Conservation (phyloP, 1,284 basidiomycete genomes). For the Pascua guehoae region DNA sequence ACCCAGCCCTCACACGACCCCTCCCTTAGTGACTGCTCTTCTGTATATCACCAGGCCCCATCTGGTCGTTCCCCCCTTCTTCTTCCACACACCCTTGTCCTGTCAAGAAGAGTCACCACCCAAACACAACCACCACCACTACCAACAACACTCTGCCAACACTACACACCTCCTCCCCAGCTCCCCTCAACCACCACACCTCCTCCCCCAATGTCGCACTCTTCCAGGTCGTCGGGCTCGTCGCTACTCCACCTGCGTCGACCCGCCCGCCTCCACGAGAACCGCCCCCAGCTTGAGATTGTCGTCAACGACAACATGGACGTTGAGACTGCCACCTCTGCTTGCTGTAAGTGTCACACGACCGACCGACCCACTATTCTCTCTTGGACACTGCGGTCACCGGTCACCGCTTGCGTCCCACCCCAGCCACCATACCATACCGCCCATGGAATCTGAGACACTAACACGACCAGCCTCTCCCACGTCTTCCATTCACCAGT, state of each 20-base stretch:
- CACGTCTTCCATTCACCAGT: conserved; percentile 8
- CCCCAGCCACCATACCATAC: no score
- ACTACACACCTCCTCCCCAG: background rate
- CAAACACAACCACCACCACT: background rate
- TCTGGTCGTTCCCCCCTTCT: no score
- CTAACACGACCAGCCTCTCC: conserved; percentile 10
- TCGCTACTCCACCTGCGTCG: conserved; percentile 40
- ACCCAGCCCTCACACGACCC: no score
- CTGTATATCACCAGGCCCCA: no score
- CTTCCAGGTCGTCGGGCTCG: conserved; percentile 23
- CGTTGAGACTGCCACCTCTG: conserved; percentile 1
- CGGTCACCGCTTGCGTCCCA: no score
- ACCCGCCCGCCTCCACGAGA: conserved; percentile 22
- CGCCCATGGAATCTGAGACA: no score
- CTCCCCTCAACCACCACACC: background rate
- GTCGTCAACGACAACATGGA: conserved; percentile 7
- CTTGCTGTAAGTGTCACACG: conserved; percentile 6
- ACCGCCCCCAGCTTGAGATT: conserved; percentile 4
- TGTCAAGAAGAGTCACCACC: background rate
- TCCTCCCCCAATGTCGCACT: conserved; percentile 14
- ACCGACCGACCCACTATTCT: no score
- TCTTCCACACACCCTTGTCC: no score
- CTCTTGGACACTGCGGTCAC: background rate
- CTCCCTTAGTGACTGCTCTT: no score
- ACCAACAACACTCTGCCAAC: background rate